phyloP scores from a whole-genome alignment of 768 basidiomycete genomes.

The Hirschioporus abietinus region DNA sequence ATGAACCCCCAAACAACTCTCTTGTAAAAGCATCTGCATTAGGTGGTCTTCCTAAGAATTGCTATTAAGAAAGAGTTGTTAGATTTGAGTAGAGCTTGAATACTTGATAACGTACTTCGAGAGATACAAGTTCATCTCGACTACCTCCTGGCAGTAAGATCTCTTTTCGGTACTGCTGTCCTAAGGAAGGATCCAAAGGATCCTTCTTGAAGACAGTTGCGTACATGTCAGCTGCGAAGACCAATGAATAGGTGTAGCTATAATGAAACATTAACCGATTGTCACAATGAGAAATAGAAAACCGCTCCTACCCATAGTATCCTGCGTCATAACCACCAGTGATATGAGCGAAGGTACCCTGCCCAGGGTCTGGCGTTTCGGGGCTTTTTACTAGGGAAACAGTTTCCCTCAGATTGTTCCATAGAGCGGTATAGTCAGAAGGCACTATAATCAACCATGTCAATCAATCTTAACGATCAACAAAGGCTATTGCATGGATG shows the following conservation, averaged over 20 bases:
- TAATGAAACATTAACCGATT: slow-evolving; percentile 11
- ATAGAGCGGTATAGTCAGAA: slow-evolving; percentile 74
- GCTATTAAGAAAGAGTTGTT: slow-evolving; percentile 31
- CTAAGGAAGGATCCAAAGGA: slow-evolving; percentile 64
- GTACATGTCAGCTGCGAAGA: slow-evolving; percentile 57
- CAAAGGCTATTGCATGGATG: not conserved
- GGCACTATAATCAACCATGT: slow-evolving; percentile 31
- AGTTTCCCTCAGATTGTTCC: slow-evolving; percentile 66
- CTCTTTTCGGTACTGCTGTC: slow-evolving; percentile 65
- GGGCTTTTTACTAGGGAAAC: slow-evolving; percentile 62
- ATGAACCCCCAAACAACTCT: slow-evolving; percentile 50
- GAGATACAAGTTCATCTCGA: slow-evolving; percentile 74
- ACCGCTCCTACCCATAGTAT: slow-evolving; percentile 57
- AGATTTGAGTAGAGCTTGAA: not conserved
- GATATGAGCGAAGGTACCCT: slow-evolving; percentile 73
- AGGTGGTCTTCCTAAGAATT: slow-evolving; percentile 73
- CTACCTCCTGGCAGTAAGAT: slow-evolving; percentile 74
- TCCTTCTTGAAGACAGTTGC: slow-evolving; percentile 76
- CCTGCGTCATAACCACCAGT: slow-evolving; percentile 66
- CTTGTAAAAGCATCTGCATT: slow-evolving; percentile 72
- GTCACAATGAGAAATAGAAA: not conserved
- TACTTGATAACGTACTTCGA: slow-evolving; percentile 45
- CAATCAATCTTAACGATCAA: not conserved
- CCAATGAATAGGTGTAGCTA: slow-evolving; percentile 63
- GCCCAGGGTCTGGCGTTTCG: slow-evolving; percentile 57